Evolutionary conservation across 805 yeast species (phyloP), one percentile per base, ranked within the genome.

Genomic region (Kazachstania martiniae): DNA sequence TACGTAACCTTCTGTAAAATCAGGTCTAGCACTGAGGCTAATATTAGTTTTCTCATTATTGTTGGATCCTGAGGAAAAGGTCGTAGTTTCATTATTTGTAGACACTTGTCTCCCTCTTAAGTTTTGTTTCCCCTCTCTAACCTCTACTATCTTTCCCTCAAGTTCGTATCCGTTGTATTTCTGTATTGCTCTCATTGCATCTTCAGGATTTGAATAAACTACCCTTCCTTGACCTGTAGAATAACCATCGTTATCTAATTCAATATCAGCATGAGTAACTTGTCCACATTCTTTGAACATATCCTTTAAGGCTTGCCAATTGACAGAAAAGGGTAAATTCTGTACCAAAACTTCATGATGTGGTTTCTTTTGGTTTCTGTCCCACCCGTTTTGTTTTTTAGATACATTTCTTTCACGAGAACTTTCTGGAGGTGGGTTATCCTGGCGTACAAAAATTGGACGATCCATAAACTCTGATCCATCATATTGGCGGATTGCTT

Each of bases 251-350:
- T 61, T 65, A 44, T 74, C 80, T 31, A 63, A 53, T 51, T 72
- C 72, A 14, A 87, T 75, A 52, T 85, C 94, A 2, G 95, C 94
- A 34, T 91, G 74, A 15, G 70, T 63, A n/a, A 87, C 82, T 32
- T 64, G 69, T 19, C 95, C 96, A 38, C 72, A 77, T 29, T 67
- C 70, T 44, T 81, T 70, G 69, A 87, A 83, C 47, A 86, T 61
- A 51, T 86, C 95, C 54, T 86, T 83, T 45, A 87, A 65, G 29
- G 79, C 81, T 53, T 79, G 85, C 94, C 95, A 83, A 42, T 71
- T 74, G 26, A 72, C 64, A n/a, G 80, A 69, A 61, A 68, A 85
- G 13, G 97, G 95, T 41, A 87, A 61, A 54, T 87, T 84, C 21
- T 83, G 83, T 27, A 83, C 74, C 56, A 80, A 83, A 25, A 85